phyloP scores from a whole-genome alignment of 2,329 filamentous ascomycete genomes.

The Pezicula carpinea region DNA sequence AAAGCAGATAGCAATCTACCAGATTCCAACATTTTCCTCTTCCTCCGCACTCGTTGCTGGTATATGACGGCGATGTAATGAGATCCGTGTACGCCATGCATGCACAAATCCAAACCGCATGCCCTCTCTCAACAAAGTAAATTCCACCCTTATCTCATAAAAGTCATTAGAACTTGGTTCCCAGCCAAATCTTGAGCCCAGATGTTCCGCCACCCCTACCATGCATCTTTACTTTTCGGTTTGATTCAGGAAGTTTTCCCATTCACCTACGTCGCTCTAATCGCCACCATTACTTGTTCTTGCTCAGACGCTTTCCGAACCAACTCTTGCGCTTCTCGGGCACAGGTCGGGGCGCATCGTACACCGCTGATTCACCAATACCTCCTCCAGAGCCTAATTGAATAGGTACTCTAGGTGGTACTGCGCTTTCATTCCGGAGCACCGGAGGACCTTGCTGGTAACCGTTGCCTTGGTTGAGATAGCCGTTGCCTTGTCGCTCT shows the following conservation, averaged over 20 bases:
- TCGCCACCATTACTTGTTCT: constrained; percentile 31
- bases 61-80: not conserved
- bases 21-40: not conserved
- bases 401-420: constrained; percentile 21
- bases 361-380: constrained; percentile 11
- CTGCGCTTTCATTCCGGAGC: constrained; percentile 18
- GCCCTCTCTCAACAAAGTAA: constrained; percentile 8
- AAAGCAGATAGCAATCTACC: not conserved
- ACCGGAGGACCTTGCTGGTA: constrained; percentile 15
- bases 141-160: constrained; percentile 10
- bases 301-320: constrained; percentile 81
- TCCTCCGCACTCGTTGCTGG: not conserved
- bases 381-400: constrained; percentile 21
- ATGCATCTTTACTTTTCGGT: not conserved
- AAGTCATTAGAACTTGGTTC: constrained; percentile 10
- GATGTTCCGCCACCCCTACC: too few relatives aligned
- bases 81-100: constrained; percentile 13
- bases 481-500: constrained; percentile 14
- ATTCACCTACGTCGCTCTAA: constrained; percentile 8
- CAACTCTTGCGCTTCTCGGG: constrained; percentile 82
- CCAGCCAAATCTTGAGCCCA: constrained; percentile 2
- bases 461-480: constrained; percentile 15
- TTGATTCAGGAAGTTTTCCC: constrained; percentile 1
- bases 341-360: constrained; percentile 8
- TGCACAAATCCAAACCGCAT: constrained; percentile 15